Evolutionary conservation across 805 yeast species (phyloP).

Genomic region (Candida wancherniae): DNA sequence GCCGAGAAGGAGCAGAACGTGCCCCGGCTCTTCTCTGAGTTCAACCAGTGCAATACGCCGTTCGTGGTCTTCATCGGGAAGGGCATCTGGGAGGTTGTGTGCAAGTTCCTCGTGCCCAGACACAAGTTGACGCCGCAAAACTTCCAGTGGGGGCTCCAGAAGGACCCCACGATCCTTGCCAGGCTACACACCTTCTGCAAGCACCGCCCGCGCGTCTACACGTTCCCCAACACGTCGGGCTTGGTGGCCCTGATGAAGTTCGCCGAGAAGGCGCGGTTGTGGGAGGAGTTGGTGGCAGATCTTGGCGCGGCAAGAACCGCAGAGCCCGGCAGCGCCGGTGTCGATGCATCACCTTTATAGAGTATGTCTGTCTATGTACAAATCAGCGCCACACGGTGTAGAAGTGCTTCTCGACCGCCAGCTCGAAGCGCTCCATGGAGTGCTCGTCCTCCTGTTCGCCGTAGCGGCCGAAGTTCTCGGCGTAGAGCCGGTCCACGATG

Average conservation of each 20-base stretch:
- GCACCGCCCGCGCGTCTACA: slow-evolving; percentile 37
- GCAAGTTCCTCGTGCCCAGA: slow-evolving; percentile 28
- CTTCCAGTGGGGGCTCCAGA: slow-evolving; percentile 53
- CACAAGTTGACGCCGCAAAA: slow-evolving; percentile 20
- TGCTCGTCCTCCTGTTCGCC: slow-evolving; percentile 30
- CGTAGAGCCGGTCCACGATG: slow-evolving; percentile 32
- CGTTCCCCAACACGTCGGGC: slow-evolving; percentile 72
- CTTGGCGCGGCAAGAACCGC: background rate
- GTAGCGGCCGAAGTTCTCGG: slow-evolving; percentile 33
- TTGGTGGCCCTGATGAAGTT: slow-evolving; percentile 50
- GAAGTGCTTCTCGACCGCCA: slow-evolving; percentile 28
- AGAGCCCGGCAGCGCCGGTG: background rate
- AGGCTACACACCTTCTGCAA: slow-evolving; percentile 13
- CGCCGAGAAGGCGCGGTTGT: slow-evolving; percentile 41
- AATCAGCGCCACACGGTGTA: slow-evolving; percentile 29
- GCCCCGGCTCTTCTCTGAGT: slow-evolving; percentile 44
- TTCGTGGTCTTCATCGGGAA: slow-evolving; percentile 62
- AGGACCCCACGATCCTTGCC: slow-evolving; percentile 1
- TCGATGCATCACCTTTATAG: background rate
- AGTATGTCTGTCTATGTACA: slow-evolving; percentile 7
- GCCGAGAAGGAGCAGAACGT: slow-evolving; percentile 54
- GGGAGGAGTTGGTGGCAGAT: slow-evolving; percentile 39
- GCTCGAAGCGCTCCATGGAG: slow-evolving; percentile 22
- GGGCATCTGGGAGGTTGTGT: slow-evolving; percentile 66
- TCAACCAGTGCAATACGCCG: slow-evolving; percentile 35